phyloP scores from a whole-genome alignment of 163 green algal species.

The Chlamydomonas reinhardtii region DNA sequence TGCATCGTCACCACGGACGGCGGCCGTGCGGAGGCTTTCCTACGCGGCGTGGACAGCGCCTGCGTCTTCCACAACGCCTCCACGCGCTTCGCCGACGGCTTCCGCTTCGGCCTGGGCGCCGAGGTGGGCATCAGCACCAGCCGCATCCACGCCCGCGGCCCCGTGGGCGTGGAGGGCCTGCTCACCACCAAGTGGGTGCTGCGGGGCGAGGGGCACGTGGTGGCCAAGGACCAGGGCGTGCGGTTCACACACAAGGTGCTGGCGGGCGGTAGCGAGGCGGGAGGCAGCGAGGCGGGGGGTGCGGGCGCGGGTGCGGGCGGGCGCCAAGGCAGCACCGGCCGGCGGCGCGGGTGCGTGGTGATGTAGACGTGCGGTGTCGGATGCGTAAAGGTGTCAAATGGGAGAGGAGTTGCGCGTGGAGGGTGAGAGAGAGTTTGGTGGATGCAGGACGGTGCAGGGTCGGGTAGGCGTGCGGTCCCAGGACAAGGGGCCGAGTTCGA shows the following conservation, averaged over 20 bases:
- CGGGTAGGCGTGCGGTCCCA: too few species aligned
- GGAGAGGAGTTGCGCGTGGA: too few species aligned
- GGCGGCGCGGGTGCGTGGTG: not conserved
- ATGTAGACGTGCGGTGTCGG: not conserved
- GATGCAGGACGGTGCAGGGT: too few species aligned
- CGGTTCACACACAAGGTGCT: conserved; percentile 89
- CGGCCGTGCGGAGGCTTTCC: conserved; percentile 84
- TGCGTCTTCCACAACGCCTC: conserved; percentile 97
- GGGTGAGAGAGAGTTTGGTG: too few species aligned
- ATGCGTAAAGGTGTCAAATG: too few species aligned
- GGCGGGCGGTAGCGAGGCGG: not conserved
- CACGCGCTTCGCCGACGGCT: conserved; percentile 97
- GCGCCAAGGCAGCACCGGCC: not conserved
- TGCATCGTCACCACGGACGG: conserved; percentile 78
- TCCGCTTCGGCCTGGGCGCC: conserved; percentile 90
- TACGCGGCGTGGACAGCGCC: conserved; percentile 87
- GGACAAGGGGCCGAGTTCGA: too few species aligned
- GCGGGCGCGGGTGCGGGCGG: not conserved
- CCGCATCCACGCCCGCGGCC: conserved; percentile 96
- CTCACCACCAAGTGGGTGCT: conserved; percentile 96
- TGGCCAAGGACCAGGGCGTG: conserved; percentile 93
- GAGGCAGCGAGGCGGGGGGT: not conserved
- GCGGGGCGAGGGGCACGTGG: conserved; percentile 89
- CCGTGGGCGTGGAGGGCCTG: conserved; percentile 98
- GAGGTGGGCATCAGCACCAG: conserved; percentile 95